Percentiles rank a stretch among this genome's conserved stretches.
These are phyloP conservation scores for Ploettnerulaceae sp. DNA, from an alignment of 2,329 filamentous ascomycete species.

Conservation along the genomic window DNA sequence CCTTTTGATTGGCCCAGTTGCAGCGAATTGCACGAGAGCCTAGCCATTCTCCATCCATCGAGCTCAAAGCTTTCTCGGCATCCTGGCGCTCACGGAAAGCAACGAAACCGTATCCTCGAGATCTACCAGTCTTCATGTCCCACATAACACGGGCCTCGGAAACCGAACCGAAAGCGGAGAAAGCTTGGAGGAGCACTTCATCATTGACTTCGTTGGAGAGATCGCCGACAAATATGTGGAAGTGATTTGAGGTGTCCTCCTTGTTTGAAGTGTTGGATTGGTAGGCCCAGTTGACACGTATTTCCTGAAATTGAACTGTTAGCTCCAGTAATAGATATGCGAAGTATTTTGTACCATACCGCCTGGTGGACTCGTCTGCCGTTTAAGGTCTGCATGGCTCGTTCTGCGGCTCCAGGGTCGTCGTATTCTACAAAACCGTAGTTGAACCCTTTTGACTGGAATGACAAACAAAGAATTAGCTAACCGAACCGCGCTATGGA, in stretches of 20 bases:
- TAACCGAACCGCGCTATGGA: background rate
- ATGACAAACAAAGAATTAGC: slow-evolving; percentile 2
- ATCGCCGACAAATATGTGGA: slow-evolving; percentile 98
- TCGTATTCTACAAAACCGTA: slow-evolving; percentile 99
- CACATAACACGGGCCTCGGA: slow-evolving; percentile 99
- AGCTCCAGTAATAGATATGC: background rate
- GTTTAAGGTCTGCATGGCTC: slow-evolving; percentile 95
- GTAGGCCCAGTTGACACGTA: slow-evolving; percentile 98
- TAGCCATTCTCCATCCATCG: slow-evolving; percentile 99
- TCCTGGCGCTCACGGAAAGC: slow-evolving; percentile 92
- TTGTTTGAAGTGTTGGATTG: slow-evolving; percentile 92
- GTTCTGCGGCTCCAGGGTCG: slow-evolving; percentile 91
- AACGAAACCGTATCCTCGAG: slow-evolving; percentile 95
- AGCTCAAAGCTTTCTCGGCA: slow-evolving; percentile 91
- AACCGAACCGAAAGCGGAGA: slow-evolving; percentile 90
- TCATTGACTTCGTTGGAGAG: slow-evolving; percentile 98
- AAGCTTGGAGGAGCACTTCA: slow-evolving; percentile 87
- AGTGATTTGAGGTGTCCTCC: slow-evolving; percentile 96
- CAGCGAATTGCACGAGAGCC: slow-evolving; percentile 96
- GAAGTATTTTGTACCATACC: slow-evolving; percentile 50
- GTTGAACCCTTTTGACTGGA: slow-evolving; percentile 88
- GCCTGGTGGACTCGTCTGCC: slow-evolving; percentile 92
- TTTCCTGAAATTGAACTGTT: too few species aligned
- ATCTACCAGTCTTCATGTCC: slow-evolving; percentile 99
- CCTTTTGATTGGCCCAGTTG: slow-evolving; percentile 99